Conservation (phyloP, 495 filamentous ascomycete species). For the Hypoxylon lienhwacheense region DNA sequence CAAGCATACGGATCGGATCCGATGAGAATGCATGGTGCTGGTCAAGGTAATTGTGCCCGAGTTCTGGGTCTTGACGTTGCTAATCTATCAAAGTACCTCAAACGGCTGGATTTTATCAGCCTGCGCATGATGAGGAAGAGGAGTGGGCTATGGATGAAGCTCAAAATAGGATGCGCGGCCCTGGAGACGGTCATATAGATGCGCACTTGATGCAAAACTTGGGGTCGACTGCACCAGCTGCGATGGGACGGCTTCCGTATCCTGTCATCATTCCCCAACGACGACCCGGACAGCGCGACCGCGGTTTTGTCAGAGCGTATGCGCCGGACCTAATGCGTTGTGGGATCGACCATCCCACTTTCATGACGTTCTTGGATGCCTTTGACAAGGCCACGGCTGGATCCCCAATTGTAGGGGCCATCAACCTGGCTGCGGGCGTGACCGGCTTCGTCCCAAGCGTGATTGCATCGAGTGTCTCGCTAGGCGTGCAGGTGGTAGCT, state of each 20-base stretch:
- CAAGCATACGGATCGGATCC: too few relatives aligned
- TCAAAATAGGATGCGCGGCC: constrained; percentile 6
- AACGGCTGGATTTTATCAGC: too few relatives aligned
- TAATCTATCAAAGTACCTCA: too few relatives aligned
- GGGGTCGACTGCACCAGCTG: neutral
- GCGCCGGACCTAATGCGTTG: constrained; percentile 43
- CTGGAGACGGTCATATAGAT: too few relatives aligned
- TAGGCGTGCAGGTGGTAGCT: constrained; percentile 46
- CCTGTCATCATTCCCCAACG: constrained; percentile 27
- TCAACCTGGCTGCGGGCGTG: constrained; percentile 49
- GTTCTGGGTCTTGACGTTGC: too few relatives aligned
- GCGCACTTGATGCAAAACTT: neutral
- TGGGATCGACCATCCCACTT: constrained; percentile 44
- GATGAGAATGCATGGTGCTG: too few relatives aligned
- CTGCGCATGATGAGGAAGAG: constrained; percentile 3
- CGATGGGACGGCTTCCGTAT: constrained; percentile 7
- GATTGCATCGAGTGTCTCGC: constrained; percentile 50
- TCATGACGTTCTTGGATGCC: constrained; percentile 46
- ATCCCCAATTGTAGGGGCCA: constrained; percentile 43
- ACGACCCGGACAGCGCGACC: constrained; percentile 34
- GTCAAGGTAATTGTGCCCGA: too few relatives aligned
- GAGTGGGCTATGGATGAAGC: constrained; percentile 10
- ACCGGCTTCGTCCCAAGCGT: constrained; percentile 46
- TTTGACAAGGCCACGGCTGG: constrained; percentile 40
- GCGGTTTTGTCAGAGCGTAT: constrained; percentile 48